Conservation (phyloP, 2,329 filamentous ascomycete genomes). For the Colletotrichum chrysophilum region DNA sequence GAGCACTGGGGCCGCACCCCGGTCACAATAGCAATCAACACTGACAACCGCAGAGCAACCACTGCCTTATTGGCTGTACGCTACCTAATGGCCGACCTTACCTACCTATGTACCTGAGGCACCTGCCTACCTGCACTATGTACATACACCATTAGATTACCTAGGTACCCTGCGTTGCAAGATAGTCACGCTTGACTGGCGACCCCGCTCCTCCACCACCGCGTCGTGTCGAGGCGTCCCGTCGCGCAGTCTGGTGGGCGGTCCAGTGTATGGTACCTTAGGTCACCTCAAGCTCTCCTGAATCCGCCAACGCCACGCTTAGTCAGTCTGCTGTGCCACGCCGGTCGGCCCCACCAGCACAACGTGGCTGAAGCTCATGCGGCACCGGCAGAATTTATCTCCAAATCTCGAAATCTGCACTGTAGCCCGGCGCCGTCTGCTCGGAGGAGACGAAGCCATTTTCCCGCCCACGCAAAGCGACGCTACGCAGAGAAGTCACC, state of each 20-base stretch:
- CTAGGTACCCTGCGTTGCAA: background rate
- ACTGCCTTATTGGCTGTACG: conserved; percentile 45
- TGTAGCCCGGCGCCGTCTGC: background rate
- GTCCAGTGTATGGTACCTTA: no score
- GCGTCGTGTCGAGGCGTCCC: background rate
- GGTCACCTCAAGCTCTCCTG: no score
- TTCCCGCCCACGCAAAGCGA: background rate
- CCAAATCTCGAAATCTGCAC: conserved; percentile 17
- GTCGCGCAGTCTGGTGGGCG: no score
- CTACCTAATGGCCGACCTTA: background rate
- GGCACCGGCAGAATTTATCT: conserved; percentile 16
- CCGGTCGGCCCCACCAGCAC: background rate
- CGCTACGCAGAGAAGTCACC: background rate
- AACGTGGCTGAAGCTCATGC: background rate
- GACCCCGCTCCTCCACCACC: background rate
- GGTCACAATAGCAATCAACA: conserved; percentile 47
- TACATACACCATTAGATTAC: no score
- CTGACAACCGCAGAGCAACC: conserved; percentile 63
- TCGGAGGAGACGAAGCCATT: background rate
- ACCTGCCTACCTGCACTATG: no score
- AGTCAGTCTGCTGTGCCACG: background rate
- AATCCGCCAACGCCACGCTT: background rate
- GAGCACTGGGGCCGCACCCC: background rate
- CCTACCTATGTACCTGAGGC: no score
- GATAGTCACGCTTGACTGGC: background rate